phyloP scores from a whole-genome alignment of 495 filamentous ascomycete genomes.

The Entonaema liquescens region DNA sequence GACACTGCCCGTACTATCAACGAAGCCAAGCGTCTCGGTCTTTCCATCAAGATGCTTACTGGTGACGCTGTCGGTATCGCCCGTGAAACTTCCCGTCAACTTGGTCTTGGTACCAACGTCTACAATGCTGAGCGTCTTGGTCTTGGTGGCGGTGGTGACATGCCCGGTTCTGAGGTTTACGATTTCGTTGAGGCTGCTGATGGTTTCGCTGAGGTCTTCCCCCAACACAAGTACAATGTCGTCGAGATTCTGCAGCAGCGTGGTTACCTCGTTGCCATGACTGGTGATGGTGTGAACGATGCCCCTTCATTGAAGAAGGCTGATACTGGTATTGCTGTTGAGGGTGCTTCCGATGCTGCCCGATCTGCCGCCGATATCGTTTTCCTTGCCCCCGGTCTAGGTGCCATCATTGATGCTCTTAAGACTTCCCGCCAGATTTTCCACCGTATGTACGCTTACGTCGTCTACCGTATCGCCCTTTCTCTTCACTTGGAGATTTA shows the following conservation, averaged over 20 bases:
- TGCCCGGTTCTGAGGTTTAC: conserved; percentile 91
- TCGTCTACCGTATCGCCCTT: conserved; percentile 93
- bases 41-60: conserved; percentile 96
- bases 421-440: conserved; percentile 96
- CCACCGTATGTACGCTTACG: conserved; percentile 97
- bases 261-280: conserved; percentile 97
- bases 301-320: conserved; percentile 96
- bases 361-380: conserved; percentile 94
- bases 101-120: conserved; percentile 91
- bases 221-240: conserved; percentile 97
- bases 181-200: conserved; percentile 95
- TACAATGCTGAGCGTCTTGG: conserved; percentile 91
- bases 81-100: conserved; percentile 86
- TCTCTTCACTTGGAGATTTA: conserved; percentile 91
- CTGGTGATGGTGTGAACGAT: conserved; percentile 97
- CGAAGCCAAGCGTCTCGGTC: conserved; percentile 86
- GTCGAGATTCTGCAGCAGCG: conserved; percentile 97
- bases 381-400: conserved; percentile 89
- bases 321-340: conserved; percentile 92
- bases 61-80: conserved; percentile 95
- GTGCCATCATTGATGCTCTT: conserved; percentile 90
- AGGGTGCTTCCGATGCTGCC: conserved; percentile 92
- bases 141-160: conserved; percentile 83
- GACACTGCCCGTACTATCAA: conserved; percentile 90
- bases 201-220: conserved; percentile 96